A percentile compares a stretch with the other conserved stretches of the same genome.
Evolutionary conservation across 768 basidiomycete genomes (phyloP).

Genomic region (Dacryopinax primogenitus): DNA sequence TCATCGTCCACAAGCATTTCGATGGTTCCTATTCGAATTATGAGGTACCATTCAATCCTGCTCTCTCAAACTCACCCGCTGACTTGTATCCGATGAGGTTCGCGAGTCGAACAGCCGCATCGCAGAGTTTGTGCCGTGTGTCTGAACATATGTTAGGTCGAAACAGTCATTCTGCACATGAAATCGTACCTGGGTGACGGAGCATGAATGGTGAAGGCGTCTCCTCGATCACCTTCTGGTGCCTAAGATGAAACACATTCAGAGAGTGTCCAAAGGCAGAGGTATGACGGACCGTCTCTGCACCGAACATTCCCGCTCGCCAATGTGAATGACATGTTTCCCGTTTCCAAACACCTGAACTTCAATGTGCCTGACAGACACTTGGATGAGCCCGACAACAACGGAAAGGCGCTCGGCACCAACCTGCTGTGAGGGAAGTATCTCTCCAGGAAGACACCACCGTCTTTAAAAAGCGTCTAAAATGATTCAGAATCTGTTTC

Average conservation of each 20-base stretch:
- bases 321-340: constrained; percentile 43
- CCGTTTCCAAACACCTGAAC: constrained; percentile 62
- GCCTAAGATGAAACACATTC: constrained; percentile 23
- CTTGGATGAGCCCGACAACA: neutral
- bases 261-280: neutral
- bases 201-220: constrained; percentile 48
- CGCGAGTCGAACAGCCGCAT: constrained; percentile 42
- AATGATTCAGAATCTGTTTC: neutral
- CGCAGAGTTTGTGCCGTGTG: constrained; percentile 37
- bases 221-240: constrained; percentile 65
- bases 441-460: constrained; percentile 46
- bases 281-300: constrained; percentile 34
- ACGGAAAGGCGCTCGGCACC: neutral
- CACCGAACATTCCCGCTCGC: constrained; percentile 57
- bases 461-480: constrained; percentile 39
- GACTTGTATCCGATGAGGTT: constrained; percentile 42
- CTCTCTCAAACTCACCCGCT: constrained; percentile 35
- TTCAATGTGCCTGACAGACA: constrained; percentile 47
- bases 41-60: neutral
- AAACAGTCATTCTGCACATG: neutral
- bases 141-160: constrained; percentile 23
- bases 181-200: constrained; percentile 31
- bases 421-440: constrained; percentile 31
- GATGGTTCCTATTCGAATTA: constrained; percentile 39
- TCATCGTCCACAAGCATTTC: constrained; percentile 51